Conservation (phyloP, 805 yeast species). For the Pichia phayaonensis region DNA sequence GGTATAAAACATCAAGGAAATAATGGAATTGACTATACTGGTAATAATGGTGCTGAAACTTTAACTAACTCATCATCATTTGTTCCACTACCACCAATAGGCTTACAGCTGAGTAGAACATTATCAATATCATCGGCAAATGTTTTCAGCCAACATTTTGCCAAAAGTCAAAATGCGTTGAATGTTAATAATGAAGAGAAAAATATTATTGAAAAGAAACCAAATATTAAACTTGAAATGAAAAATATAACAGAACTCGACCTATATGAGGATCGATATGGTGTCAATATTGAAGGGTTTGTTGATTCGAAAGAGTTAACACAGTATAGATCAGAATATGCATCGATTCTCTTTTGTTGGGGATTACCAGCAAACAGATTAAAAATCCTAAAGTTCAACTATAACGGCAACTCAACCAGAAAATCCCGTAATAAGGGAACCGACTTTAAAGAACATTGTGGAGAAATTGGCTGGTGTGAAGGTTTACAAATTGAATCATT, state of each 20-base stretch:
- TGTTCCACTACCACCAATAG: neutral
- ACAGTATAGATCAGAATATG: constrained; percentile 58
- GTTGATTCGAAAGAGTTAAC: constrained; percentile 31
- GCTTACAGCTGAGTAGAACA: constrained; percentile 4
- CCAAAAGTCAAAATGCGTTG: constrained; percentile 8
- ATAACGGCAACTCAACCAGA: constrained; percentile 9
- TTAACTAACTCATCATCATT: neutral
- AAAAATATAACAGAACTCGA: constrained; percentile 38
- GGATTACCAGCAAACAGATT: constrained; percentile 74
- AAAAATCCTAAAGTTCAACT: constrained; percentile 68
- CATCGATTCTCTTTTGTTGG: constrained; percentile 73
- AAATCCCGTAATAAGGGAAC: neutral
- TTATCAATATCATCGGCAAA: constrained; percentile 15
- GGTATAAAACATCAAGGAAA: constrained; percentile 18
- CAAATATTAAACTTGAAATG: constrained; percentile 39
- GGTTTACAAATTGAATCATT: constrained; percentile 1
- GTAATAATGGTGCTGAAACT: neutral
- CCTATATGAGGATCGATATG: constrained; percentile 35
- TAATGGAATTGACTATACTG: neutral
- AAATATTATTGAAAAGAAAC: constrained; percentile 7
- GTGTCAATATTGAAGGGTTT: constrained; percentile 34
- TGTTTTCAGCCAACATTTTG: constrained; percentile 21
- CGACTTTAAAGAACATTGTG: constrained; percentile 19
- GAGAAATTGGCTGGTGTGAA: constrained; percentile 24
- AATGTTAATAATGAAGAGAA: neutral